Conservation (phyloP, 192 early-diverging fungal species). For the Chytriomyces hyalinus region DNA sequence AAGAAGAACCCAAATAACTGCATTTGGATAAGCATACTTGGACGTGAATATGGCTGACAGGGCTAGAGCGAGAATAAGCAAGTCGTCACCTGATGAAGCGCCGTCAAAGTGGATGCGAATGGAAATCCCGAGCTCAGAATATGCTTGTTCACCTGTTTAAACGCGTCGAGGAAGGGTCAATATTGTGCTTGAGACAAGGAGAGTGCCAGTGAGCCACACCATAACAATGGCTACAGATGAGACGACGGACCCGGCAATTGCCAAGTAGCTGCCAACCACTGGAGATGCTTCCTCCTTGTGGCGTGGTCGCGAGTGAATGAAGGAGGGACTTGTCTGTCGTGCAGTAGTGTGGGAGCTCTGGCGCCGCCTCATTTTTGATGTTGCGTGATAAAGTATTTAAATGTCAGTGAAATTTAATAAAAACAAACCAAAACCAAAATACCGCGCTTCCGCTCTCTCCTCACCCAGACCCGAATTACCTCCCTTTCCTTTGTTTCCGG, state of each 20-base stretch:
- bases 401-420: too few species aligned
- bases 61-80: neutral
- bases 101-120: constrained; percentile 24
- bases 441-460: too few species aligned
- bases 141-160: constrained; percentile 28
- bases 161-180: neutral
- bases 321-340: too few species aligned
- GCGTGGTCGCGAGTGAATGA: too few species aligned
- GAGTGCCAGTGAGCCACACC: constrained; percentile 5
- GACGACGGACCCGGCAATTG: constrained; percentile 25
- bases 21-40: neutral
- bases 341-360: too few species aligned
- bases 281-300: too few species aligned
- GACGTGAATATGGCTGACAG: neutral
- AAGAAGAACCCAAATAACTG: constrained; percentile 25
- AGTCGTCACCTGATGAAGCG: constrained; percentile 17
- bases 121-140: constrained; percentile 19
- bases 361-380: too few species aligned
- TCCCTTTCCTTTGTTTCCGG: too few species aligned
- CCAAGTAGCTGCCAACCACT: neutral
- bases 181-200: neutral
- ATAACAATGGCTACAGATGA: constrained; percentile 33
- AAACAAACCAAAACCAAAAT: too few species aligned
- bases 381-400: too few species aligned
- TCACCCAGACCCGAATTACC: too few species aligned